Conservation (phyloP, 768 basidiomycete genomes). For the Hericium alpestre region DNA sequence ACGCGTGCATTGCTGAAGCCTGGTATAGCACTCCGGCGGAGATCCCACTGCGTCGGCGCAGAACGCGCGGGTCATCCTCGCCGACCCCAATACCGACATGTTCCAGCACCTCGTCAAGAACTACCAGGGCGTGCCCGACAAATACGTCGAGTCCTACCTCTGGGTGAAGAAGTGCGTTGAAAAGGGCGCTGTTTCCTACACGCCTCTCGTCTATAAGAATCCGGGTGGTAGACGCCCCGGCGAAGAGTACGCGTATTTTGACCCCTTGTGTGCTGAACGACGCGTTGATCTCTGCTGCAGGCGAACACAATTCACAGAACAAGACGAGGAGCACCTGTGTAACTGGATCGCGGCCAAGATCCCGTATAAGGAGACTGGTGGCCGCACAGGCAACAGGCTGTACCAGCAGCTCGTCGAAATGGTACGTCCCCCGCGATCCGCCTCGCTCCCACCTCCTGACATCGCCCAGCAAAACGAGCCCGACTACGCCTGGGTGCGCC, state of each 20-base stretch:
- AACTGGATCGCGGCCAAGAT: conserved; percentile 77
- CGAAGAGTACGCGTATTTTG: conserved; percentile 51
- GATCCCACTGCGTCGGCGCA: conserved; percentile 63
- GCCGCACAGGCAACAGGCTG: conserved; percentile 70
- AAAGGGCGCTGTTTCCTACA: conserved; percentile 51
- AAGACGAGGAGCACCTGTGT: conserved; percentile 67
- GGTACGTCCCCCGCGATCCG: conserved; percentile 32
- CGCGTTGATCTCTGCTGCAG: conserved; percentile 25
- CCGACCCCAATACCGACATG: conserved; percentile 69
- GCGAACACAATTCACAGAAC: conserved; percentile 66
- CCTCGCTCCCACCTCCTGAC: background rate
- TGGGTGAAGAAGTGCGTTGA: conserved; percentile 84
- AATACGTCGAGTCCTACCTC: conserved; percentile 69
- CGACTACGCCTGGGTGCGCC: conserved; percentile 68
- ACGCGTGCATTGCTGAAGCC: background rate
- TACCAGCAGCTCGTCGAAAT: conserved; percentile 75
- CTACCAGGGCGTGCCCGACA: conserved; percentile 58
- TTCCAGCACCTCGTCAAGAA: conserved; percentile 65
- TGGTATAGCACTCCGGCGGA: conserved; percentile 64
- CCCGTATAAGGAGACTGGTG: conserved; percentile 74
- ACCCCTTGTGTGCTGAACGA: background rate
- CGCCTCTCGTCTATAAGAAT: conserved; percentile 74
- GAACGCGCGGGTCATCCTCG: conserved; percentile 65
- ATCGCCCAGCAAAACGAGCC: conserved; percentile 46
- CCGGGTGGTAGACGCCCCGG: conserved; percentile 73